Conservation (phyloP, 2,329 filamentous ascomycete genomes). For the Torrubiellomyces zombiae region DNA sequence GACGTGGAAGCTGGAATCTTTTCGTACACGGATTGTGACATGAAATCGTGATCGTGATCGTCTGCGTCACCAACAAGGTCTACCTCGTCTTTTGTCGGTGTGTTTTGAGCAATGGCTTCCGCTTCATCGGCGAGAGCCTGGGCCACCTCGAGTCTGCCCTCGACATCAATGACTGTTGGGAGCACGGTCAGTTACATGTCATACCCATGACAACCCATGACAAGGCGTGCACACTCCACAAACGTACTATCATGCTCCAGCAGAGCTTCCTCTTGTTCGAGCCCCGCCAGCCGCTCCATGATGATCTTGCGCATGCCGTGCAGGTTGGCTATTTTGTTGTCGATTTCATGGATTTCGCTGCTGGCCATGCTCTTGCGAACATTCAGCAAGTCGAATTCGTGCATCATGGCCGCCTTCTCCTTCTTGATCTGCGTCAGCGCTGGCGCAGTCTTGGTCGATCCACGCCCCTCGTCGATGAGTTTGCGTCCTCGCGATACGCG, state of each 20-base stretch:
- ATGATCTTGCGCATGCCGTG: slow-evolving; percentile 87
- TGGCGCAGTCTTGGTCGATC: slow-evolving; percentile 40
- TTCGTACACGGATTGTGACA: slow-evolving; percentile 96
- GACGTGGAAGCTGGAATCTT: slow-evolving; percentile 55
- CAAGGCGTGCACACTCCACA: no score
- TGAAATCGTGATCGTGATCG: slow-evolving; percentile 47
- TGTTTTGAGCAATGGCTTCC: slow-evolving; percentile 35
- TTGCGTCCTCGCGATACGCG: slow-evolving; percentile 61
- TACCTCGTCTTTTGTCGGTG: slow-evolving; percentile 34
- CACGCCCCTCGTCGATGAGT: slow-evolving; percentile 49
- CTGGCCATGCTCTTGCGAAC: slow-evolving; percentile 96
- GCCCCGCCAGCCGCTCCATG: slow-evolving; percentile 63
- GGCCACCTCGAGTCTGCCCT: slow-evolving; percentile 43
- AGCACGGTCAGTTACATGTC: slow-evolving; percentile 19
- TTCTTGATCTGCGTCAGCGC: slow-evolving; percentile 59
- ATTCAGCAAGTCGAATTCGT: slow-evolving; percentile 77
- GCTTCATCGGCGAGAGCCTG: slow-evolving; percentile 42
- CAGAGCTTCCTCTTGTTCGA: slow-evolving; percentile 82
- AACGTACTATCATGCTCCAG: slow-evolving; percentile 72
- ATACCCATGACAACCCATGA: no score
- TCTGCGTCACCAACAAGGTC: slow-evolving; percentile 34
- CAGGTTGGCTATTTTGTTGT: slow-evolving; percentile 89
- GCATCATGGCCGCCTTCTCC: slow-evolving; percentile 64
- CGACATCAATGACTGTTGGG: slow-evolving; percentile 46
- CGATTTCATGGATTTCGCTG: slow-evolving; percentile 88